Evolutionary conservation across 257 asterid genomes (phyloP), one percentile per base, ranked within the genome.

Genomic region (Solanum clarkiae): DNA sequence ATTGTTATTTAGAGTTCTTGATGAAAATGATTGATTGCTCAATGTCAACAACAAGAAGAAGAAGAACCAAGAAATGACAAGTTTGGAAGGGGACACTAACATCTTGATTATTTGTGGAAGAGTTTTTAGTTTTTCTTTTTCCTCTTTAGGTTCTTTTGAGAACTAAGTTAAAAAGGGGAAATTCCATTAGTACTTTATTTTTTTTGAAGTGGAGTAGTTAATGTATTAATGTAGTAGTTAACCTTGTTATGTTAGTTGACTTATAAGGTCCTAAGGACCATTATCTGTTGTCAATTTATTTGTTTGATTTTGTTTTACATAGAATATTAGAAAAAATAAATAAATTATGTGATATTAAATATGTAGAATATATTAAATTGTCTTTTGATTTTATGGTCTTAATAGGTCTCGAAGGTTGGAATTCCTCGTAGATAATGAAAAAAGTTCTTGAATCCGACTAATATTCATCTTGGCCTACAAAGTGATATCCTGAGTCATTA

Each of bases 1-100:
- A 66, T 77, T 26, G 62, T 68, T 16, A 20, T 57, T 40, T 22
- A 89, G 88, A n/a, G 79, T 85, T 85, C 91, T 62, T 59, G 90
- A 86, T 11, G 90, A 85, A 84, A 40, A 47, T 18, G 88, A 71
- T 83, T 32, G 87, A 29, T 68, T 87, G 84, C 18, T 80, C 55
- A 32, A 24, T 53, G 84, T 63, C 62, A 87, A 80, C 68, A 85
- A 84, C 26, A 83, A 20, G 83, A 85, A 84, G 36, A 83, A 49
- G 44, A 85, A 32, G 55, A 85, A 60, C 82, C 87, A 85, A 32
- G 80, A 17, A 40, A 65, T 49, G 83, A 16, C 29, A 57, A 44
- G 45, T 40, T 29, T 42, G 15, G 81, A 36, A 72, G 80, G 32
- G 26, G 45, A 82, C 9, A 40, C 60, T 8, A 13, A 45, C 24